A percentile compares a stretch with the other conserved stretches of the same genome.
These are phyloP conservation scores for Phenoliferia sp. DNA, from an alignment of 1,284 basidiomycete genomes.

Conservation along the genomic window DNA sequence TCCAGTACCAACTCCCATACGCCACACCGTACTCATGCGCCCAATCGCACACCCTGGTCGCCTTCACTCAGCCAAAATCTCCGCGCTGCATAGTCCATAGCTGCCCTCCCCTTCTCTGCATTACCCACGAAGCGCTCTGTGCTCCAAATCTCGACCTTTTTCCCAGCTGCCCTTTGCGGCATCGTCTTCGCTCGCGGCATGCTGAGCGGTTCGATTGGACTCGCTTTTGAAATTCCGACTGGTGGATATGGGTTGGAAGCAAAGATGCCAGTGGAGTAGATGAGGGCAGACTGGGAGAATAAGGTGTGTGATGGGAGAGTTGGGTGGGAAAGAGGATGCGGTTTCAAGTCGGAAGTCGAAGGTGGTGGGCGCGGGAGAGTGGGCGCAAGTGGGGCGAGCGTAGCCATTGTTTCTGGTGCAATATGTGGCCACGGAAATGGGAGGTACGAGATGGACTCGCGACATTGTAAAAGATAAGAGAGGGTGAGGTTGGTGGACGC, in stretches of 20 bases:
- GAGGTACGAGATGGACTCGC: slow-evolving; percentile 31
- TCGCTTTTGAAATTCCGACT: slow-evolving; percentile 8
- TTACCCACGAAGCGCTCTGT: slow-evolving; percentile 27
- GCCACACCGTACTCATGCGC: neutral
- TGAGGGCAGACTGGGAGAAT: slow-evolving; percentile 32
- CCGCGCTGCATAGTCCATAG: slow-evolving; percentile 25
- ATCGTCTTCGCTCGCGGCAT: slow-evolving; percentile 14
- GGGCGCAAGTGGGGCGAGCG: slow-evolving; percentile 17
- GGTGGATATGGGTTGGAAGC: slow-evolving; percentile 26
- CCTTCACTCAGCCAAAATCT: slow-evolving; percentile 17
- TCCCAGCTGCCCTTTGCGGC: slow-evolving; percentile 25
- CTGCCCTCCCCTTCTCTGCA: slow-evolving; percentile 20
- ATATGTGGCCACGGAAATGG: slow-evolving; percentile 30
- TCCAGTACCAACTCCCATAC: too few species aligned
- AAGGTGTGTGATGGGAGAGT: slow-evolving; percentile 24
- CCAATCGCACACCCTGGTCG: neutral
- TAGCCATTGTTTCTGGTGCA: slow-evolving; percentile 14
- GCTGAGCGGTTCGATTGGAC: slow-evolving; percentile 14
- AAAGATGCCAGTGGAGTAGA: slow-evolving; percentile 27
- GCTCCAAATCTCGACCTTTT: slow-evolving; percentile 24
- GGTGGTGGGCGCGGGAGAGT: neutral
- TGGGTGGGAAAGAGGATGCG: slow-evolving; percentile 20
- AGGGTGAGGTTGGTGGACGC: slow-evolving; percentile 32
- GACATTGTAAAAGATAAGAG: slow-evolving; percentile 28
- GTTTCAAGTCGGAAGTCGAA: neutral